Evolutionary conservation across 257 asterid genomes (phyloP), one percentile per base, ranked within the genome.

Genomic region (Nicotiana undulata): DNA sequence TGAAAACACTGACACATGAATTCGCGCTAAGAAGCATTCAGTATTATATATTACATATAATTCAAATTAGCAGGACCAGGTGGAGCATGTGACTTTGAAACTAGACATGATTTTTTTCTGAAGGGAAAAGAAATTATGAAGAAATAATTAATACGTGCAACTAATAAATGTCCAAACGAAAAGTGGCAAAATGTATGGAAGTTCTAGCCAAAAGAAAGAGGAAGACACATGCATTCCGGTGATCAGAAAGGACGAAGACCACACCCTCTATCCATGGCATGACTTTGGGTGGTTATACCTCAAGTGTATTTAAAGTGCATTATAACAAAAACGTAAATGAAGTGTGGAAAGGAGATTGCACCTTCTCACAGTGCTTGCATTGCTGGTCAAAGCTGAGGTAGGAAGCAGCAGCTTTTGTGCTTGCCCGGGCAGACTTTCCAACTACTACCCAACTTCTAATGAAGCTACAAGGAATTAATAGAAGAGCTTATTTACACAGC

Each of bases 311-410:
- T 37, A 53, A 68, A 52, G 31, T 70, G 34, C 37, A 0, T 0
- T 70, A 44, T 44, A 22, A 22, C 20, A 52, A 0, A 77, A 77
- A n/a, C 72, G 9, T 32, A 77, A 17, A 18, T 20, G 0, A 24
- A 16, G 76, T 44, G 9, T 63, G 72, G 32, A 18, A 66, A 55
- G 59, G 65, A 58, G 63, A 46, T 1, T 16, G 32, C 65, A 96
- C 99, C 97, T 96, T 96, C 88, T 96, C 99, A 18, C 98, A 96
- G 86, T 94, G 99, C 84, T 85, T 88, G 92, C 98, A 94, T 87
- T 92, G 99, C 85, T 89, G 97, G 80, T 96, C 98, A 60, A 94
- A 87, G 85, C 85, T 58, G 88, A 92, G 98, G 89, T 91, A 78
- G 20, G 99, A 89, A 83, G 91, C 94, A 86, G 86, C 87, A 77